These are phyloP conservation scores for Dacryopinax spathularia DNA, from an alignment of 768 basidiomycete genomes.

Conservation along the genomic window DNA sequence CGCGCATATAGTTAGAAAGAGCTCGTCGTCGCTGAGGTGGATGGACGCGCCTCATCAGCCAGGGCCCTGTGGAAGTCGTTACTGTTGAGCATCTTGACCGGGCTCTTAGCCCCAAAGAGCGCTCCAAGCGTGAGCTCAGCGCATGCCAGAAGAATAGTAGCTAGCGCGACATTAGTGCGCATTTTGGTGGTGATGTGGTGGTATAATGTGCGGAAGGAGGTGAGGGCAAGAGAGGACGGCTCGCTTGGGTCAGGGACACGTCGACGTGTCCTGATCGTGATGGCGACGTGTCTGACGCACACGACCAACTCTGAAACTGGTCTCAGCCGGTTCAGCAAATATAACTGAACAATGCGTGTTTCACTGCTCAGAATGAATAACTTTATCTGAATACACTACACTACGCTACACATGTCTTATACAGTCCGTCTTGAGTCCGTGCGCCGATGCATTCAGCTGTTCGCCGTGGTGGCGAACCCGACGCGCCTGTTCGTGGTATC, in stretches of 20 bases:
- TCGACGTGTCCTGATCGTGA: background rate
- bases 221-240: background rate
- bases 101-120: conserved; percentile 25
- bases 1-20: background rate
- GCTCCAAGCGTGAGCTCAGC: background rate
- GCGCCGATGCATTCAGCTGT: background rate
- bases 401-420: conserved; percentile 5
- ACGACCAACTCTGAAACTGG: no score
- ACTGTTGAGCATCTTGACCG: conserved; percentile 59
- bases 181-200: conserved; percentile 5
- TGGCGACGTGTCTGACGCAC: background rate
- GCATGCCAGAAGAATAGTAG: conserved; percentile 2
- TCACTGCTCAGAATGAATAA: no score
- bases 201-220: background rate
- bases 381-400: no score
- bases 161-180: background rate
- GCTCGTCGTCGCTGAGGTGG: background rate
- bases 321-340: no score
- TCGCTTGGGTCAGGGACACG: background rate
- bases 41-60: conserved; percentile 46
- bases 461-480: conserved; percentile 39
- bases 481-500: conserved; percentile 44
- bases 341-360: no score
- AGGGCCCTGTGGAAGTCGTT: conserved; percentile 57
- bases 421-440: conserved; percentile 6